These are phyloP conservation scores for Lichtheimia ornata DNA, from an alignment of 371 early-diverging fungal genomes.

Conservation along the genomic window DNA sequence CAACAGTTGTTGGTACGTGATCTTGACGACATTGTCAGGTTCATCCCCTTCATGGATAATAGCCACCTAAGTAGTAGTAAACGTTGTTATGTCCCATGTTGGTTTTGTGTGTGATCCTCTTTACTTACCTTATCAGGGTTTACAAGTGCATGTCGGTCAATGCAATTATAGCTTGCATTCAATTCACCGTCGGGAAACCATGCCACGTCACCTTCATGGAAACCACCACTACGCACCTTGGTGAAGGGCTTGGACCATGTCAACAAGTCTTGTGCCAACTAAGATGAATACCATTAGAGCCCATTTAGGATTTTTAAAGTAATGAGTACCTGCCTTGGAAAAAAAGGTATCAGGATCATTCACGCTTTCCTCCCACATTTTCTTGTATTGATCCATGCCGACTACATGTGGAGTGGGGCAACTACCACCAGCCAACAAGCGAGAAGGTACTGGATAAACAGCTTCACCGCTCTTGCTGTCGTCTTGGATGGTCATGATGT, in stretches of 20 bases:
- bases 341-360: constrained; percentile 78
- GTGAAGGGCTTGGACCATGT: constrained; percentile 80
- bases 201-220: constrained; percentile 78
- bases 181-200: constrained; percentile 96
- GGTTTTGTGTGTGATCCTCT: background rate
- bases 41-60: constrained; percentile 93
- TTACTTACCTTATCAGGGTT: constrained; percentile 61
- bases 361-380: constrained; percentile 71
- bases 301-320: background rate
- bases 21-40: constrained; percentile 69
- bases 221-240: constrained; percentile 63
- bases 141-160: constrained; percentile 89
- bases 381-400: constrained; percentile 71
- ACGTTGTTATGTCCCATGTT: no score
- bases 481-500: constrained; percentile 5
- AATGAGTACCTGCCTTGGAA: constrained; percentile 62
- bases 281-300: background rate
- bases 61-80: constrained; percentile 51
- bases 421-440: constrained; percentile 34
- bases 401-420: constrained; percentile 64
- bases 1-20: constrained; percentile 87
- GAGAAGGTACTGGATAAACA: constrained; percentile 45
- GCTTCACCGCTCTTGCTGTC: constrained; percentile 12
- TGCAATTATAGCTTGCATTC: constrained; percentile 96
- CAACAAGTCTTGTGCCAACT: constrained; percentile 74